Evolutionary conservation across 495 filamentous ascomycete species (phyloP), one percentile per base, ranked within the genome.

Genomic region (Aspergillus conjunctus): DNA sequence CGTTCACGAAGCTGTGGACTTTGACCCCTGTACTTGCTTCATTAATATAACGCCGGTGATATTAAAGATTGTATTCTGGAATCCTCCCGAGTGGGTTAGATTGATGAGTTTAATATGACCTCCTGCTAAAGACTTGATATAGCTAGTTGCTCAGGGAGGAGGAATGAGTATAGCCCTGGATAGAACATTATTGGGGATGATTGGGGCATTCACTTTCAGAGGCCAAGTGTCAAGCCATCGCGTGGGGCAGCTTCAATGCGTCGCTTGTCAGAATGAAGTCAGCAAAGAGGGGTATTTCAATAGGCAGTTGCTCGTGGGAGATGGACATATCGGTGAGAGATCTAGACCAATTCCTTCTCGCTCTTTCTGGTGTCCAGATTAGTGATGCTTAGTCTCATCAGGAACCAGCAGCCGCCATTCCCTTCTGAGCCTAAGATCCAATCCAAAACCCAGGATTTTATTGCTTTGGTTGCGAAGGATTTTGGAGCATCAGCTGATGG

Each of bases 401-500:
- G 37, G 37, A 41, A 41, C 37, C 11, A 41, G 11, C 37, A 41
- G 8, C 15, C 26, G 26, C 26, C 26, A 26, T 26, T 26, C 26
- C 26, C 26, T 5, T 26, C 26, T 41, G 11, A 41, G 37, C 11
- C 12, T 41, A 41, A n/a, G 11, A 41, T 5, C 2, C 10, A 39
- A n/a, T 0, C 3, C 6, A 41, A 2, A 22, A 48, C 6, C 37
- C 37, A 21, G 18, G 18, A 11, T 20, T 9, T 7, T 9, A 8
- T 4, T 20, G 17, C 3, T 22, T 0, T 43, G 12, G 12, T 48
- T 48, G 44, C 9, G 18, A 48, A 48, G 44, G 44, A 48, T 48
- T 48, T 17, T 21, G 18, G 44, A 48, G 44, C 44, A 21, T 48
- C 44, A 48, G 17, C n/a, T 48, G 44, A 48, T 48, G 44, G 20